Evolutionary conservation across 2,329 filamentous ascomycete genomes (phyloP), one percentile per base, ranked within the genome.

Genomic region (Botrytis aclada): DNA sequence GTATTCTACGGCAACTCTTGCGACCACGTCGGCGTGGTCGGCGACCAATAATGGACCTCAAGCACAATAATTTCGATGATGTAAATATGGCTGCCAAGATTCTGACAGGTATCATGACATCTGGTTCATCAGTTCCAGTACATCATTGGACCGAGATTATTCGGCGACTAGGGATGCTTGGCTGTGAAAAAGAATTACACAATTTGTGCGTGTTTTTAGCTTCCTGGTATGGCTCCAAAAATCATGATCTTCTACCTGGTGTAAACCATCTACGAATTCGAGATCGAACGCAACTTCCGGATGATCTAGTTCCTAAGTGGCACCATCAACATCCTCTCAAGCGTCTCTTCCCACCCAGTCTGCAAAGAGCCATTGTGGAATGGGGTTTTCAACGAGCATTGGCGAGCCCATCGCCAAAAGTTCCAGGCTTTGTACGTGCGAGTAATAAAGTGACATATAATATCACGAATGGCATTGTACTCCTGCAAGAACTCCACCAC

Each of bases 81-180:
- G 76, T 79, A 66, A 66, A 75, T 74, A 82, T 66, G 71, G 76
- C 39, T 80, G 87, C 77, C 81, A 87, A 64, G 81, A 79, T 87
- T 32, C 81, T 86, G 45, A 83, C 86, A 71, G 81, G 82, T 64
- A 81, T 87, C 60, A 82, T 88, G 69, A 80, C 84, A 74, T 81
- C 80, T 56, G 84, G 84, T 29, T 81, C 81, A 71, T 75, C 81
- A 72, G 81, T 87, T 37, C 82, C 81, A 34, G 80, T 83, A 4
- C 80, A 75, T 39, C 77, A 82, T 25, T 92, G 89, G 90, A 80
- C 82, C 64, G 88, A 91, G 77, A 82, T 90, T 16, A 78, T 92
- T 60, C 87, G 87, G 63, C 85, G 89, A 41, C 84, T 88, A 63
- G 90, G 89, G 6, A 90, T 89, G 86, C 79, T 82, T 14, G 82